These are phyloP conservation scores for Trichophyton schoenleinii DNA, from an alignment of 2,329 filamentous ascomycete species.

Conservation along the genomic window DNA sequence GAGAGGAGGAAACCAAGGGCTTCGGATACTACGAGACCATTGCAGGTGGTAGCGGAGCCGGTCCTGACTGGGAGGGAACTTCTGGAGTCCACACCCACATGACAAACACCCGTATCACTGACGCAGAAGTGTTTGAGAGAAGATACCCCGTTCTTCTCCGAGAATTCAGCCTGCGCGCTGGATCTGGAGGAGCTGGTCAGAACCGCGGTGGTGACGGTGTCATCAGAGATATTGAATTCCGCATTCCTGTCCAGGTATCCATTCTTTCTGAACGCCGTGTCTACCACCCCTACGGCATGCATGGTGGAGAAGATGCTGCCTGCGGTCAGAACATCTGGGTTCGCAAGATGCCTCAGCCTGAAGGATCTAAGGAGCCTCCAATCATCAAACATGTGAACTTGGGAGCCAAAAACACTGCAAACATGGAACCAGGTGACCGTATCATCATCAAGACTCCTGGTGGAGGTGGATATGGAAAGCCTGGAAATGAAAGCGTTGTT, in stretches of 20 bases:
- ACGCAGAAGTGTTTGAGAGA: slow-evolving; percentile 65
- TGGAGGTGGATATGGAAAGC: slow-evolving; percentile 34
- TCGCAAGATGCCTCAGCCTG: slow-evolving; percentile 46
- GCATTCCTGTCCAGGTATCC: slow-evolving; percentile 61
- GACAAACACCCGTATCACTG: slow-evolving; percentile 77
- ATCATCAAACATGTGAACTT: slow-evolving; percentile 19
- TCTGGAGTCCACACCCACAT: slow-evolving; percentile 71
- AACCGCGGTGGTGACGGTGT: slow-evolving; percentile 65
- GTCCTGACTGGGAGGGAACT: slow-evolving; percentile 59
- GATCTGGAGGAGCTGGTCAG: slow-evolving; percentile 52
- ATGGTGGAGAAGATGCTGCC: slow-evolving; percentile 62
- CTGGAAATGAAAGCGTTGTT: slow-evolving; percentile 39
- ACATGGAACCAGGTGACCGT: slow-evolving; percentile 26
- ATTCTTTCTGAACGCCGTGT: slow-evolving; percentile 64
- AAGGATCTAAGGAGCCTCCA: slow-evolving; percentile 16
- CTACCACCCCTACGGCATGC: slow-evolving; percentile 63
- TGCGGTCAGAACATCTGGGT: slow-evolving; percentile 81
- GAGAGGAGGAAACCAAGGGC: slow-evolving; percentile 44
- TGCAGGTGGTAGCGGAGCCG: slow-evolving; percentile 62
- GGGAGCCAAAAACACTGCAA: slow-evolving; percentile 22
- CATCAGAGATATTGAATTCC: slow-evolving; percentile 67
- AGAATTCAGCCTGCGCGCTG: slow-evolving; percentile 53
- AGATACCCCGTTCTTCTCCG: slow-evolving; percentile 62
- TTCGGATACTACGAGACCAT: slow-evolving; percentile 81
- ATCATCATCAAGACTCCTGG: slow-evolving; percentile 29